Evolutionary conservation across 768 basidiomycete genomes (phyloP).

Genomic region (Leccinum broughii): DNA sequence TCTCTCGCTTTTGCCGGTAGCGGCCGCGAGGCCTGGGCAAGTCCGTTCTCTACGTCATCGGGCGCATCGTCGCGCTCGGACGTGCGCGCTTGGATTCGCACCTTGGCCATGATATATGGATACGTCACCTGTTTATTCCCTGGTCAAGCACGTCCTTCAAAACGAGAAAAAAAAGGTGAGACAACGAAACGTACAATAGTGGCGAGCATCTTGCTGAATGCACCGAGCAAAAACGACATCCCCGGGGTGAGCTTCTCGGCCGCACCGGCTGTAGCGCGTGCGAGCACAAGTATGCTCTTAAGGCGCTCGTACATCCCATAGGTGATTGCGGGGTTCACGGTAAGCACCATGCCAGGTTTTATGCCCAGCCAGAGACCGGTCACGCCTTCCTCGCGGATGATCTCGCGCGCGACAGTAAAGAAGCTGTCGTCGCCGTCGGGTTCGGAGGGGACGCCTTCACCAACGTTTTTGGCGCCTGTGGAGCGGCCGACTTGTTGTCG

Average conservation of each 20-base stretch:
- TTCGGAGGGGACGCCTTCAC: neutral
- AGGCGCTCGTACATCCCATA: slow-evolving; percentile 94
- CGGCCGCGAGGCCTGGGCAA: neutral
- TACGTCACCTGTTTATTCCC: slow-evolving; percentile 71
- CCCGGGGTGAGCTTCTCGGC: slow-evolving; percentile 71
- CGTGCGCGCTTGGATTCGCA: slow-evolving; percentile 86
- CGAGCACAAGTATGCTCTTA: slow-evolving; percentile 69
- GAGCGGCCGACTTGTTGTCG: slow-evolving; percentile 86
- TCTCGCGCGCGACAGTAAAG: slow-evolving; percentile 76
- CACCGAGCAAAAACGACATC: slow-evolving; percentile 83
- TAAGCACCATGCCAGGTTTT: slow-evolving; percentile 91
- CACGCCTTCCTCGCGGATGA: slow-evolving; percentile 85
- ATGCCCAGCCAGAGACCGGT: slow-evolving; percentile 91
- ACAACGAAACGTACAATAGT: slow-evolving; percentile 66
- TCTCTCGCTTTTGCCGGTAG: slow-evolving; percentile 41
- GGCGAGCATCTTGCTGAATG: slow-evolving; percentile 91
- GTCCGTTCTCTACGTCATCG: slow-evolving; percentile 24
- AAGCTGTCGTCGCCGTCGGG: slow-evolving; percentile 63
- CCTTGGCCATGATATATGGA: slow-evolving; percentile 96
- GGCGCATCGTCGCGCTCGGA: slow-evolving; percentile 50
- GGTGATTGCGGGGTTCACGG: slow-evolving; percentile 96
- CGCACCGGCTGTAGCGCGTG: slow-evolving; percentile 44
- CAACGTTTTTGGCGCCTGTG: neutral
- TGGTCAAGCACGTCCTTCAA: neutral
- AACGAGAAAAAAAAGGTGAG: neutral